Percentiles rank a stretch among this genome's conserved stretches.
phyloP scores from a whole-genome alignment of 805 yeast species.

The Starmerella khaoyaiensis region DNA sequence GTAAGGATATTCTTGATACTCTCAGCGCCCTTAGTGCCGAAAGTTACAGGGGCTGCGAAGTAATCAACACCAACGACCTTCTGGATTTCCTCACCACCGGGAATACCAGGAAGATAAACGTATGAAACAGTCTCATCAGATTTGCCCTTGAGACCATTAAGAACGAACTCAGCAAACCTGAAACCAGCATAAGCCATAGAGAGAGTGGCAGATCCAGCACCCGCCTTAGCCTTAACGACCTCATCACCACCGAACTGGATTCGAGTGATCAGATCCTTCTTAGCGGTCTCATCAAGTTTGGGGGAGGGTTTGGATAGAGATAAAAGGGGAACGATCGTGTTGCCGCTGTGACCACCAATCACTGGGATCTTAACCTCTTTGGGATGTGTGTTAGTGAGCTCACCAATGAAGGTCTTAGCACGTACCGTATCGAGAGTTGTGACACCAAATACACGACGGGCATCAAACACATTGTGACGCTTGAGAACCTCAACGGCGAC shows the following conservation, averaged over 20 bases:
- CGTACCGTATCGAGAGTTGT: constrained; percentile 80
- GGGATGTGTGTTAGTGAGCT: constrained; percentile 36
- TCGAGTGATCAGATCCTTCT: constrained; percentile 60
- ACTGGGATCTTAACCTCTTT: constrained; percentile 51
- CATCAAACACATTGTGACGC: constrained; percentile 53
- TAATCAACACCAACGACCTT: constrained; percentile 60
- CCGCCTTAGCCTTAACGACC: constrained; percentile 88
- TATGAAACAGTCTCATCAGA: constrained; percentile 33
- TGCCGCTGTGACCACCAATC: constrained; percentile 92
- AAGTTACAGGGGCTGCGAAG: constrained; percentile 62
- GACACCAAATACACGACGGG: constrained; percentile 70
- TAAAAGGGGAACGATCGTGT: constrained; percentile 79
- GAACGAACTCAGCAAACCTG: constrained; percentile 54
- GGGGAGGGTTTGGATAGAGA: constrained; percentile 32
- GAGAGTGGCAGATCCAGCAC: constrained; percentile 87
- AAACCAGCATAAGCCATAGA: constrained; percentile 94
- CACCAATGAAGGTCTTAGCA: constrained; percentile 67
- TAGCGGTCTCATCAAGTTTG: constrained; percentile 29
- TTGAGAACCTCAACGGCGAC: constrained; percentile 70
- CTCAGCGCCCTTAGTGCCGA: constrained; percentile 62
- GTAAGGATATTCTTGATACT: constrained; percentile 54
- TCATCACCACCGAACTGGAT: constrained; percentile 96
- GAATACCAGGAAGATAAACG: constrained; percentile 30
- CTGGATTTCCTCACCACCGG: constrained; percentile 49
- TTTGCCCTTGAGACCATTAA: constrained; percentile 31